phyloP scores from a whole-genome alignment of 768 basidiomycete species.

The Termitomyces sp. region DNA sequence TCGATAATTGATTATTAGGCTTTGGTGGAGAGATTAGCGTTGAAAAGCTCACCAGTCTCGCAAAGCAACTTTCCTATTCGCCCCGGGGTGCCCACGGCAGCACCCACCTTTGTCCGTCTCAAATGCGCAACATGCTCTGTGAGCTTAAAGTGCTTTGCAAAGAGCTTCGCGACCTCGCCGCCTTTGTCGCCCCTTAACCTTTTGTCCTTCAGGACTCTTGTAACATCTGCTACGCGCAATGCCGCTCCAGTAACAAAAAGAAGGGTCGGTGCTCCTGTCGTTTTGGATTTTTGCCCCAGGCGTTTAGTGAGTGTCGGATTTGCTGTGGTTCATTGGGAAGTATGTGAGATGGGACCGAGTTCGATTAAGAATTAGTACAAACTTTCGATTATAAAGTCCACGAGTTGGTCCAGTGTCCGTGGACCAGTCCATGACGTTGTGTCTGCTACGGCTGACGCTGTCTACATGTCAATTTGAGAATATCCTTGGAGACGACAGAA shows the following conservation, averaged over 20 bases:
- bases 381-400: constrained; percentile 77
- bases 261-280: constrained; percentile 80
- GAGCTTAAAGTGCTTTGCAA: constrained; percentile 92
- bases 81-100: constrained; percentile 90
- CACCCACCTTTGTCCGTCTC: constrained; percentile 77
- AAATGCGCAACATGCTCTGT: constrained; percentile 84
- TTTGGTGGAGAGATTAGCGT: neutral
- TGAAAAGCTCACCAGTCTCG: constrained; percentile 49
- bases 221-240: constrained; percentile 85
- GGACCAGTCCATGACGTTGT: constrained; percentile 69
- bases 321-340: constrained; percentile 33
- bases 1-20: constrained; percentile 23
- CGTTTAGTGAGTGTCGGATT: constrained; percentile 65
- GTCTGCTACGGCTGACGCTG: constrained; percentile 71
- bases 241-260: constrained; percentile 87
- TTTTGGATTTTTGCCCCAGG: constrained; percentile 70
- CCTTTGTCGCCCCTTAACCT: constrained; percentile 74
- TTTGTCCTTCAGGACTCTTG: constrained; percentile 65
- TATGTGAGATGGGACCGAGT: neutral
- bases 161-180: constrained; percentile 91
- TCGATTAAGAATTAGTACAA: constrained; percentile 10
- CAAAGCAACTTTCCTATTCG: constrained; percentile 82
- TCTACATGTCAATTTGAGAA: constrained; percentile 46
- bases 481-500: constrained; percentile 15
- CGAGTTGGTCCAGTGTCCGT: constrained; percentile 66